Percentiles rank a stretch among this genome's conserved stretches.
Evolutionary conservation across 305 asterid genomes (phyloP).

Genomic region (Salvia sclarea): DNA sequence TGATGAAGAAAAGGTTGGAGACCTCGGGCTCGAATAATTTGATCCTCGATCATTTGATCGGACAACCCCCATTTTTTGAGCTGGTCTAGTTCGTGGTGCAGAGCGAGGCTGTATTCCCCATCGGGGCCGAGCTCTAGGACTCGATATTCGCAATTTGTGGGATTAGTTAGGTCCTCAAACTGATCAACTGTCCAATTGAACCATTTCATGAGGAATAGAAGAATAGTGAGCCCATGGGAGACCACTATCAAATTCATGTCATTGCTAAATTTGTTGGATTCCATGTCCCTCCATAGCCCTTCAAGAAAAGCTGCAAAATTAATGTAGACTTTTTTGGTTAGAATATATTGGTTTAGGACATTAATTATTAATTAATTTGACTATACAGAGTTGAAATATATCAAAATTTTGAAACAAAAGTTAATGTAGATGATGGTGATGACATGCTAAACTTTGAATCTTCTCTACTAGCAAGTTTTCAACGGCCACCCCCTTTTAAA

Average conservation of each 20-base stretch:
- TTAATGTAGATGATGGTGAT: no score
- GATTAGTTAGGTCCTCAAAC: conserved; percentile 64
- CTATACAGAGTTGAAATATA: no score
- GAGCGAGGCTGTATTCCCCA: conserved; percentile 75
- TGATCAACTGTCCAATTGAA: conserved; percentile 61
- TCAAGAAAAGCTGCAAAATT: conserved; percentile 70
- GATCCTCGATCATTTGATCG: conserved; percentile 65
- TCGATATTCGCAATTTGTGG: conserved; percentile 58
- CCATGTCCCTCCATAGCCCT: conserved; percentile 76
- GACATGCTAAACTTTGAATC: no score
- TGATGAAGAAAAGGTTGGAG: conserved; percentile 20
- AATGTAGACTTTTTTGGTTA: background rate
- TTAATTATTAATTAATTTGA: background rate
- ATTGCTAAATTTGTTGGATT: conserved; percentile 47
- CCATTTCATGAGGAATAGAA: conserved; percentile 43
- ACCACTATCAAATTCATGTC: conserved; percentile 64
- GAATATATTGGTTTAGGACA: background rate
- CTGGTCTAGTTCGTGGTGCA: conserved; percentile 64
- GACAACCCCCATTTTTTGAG: conserved; percentile 71
- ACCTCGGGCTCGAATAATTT: conserved; percentile 47
- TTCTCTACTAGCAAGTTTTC: no score
- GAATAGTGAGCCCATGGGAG: conserved; percentile 82
- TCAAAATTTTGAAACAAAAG: no score
- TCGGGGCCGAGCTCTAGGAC: conserved; percentile 60
- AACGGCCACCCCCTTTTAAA: no score